These are phyloP conservation scores for Psophocarpus tetragonolobus DNA, from an alignment of 306 rosid species.

Conservation along the genomic window DNA sequence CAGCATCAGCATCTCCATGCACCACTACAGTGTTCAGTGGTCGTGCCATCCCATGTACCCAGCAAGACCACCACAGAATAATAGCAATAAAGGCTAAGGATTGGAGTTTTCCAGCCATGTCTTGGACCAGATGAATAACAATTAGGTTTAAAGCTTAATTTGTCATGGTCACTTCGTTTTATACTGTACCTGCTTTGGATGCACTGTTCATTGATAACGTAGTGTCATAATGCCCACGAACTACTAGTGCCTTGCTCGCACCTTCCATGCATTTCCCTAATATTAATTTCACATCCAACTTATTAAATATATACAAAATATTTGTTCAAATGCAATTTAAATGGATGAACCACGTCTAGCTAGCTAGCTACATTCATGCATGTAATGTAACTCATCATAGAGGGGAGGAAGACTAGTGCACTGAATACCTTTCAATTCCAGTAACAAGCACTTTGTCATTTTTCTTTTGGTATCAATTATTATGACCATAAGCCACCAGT, in stretches of 20 bases:
- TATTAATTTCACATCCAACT: no score
- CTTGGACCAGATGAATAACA: neutral
- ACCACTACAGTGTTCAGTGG: conserved; percentile 30
- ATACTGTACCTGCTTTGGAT: conserved; percentile 9
- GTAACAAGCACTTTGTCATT: neutral
- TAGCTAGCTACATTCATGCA: conserved; percentile 10
- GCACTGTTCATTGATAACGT: conserved; percentile 3
- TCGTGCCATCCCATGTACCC: conserved; percentile 37
- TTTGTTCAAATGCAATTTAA: neutral
- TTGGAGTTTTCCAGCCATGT: conserved; percentile 45
- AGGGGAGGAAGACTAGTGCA: neutral
- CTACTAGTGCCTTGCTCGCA: neutral
- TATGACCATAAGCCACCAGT: neutral
- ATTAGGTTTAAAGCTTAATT: neutral
- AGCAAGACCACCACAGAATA: conserved; percentile 21
- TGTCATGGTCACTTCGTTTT: conserved; percentile 22
- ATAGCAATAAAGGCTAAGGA: conserved; percentile 24
- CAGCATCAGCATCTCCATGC: neutral
- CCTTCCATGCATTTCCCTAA: neutral
- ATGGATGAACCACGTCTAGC: neutral
- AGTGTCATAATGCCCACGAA: neutral
- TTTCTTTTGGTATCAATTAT: neutral
- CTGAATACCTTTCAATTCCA: neutral
- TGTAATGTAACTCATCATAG: neutral
- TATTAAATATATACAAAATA: no score